Conservation (phyloP, 1,284 basidiomycete genomes). For the Cerrena zonata region DNA sequence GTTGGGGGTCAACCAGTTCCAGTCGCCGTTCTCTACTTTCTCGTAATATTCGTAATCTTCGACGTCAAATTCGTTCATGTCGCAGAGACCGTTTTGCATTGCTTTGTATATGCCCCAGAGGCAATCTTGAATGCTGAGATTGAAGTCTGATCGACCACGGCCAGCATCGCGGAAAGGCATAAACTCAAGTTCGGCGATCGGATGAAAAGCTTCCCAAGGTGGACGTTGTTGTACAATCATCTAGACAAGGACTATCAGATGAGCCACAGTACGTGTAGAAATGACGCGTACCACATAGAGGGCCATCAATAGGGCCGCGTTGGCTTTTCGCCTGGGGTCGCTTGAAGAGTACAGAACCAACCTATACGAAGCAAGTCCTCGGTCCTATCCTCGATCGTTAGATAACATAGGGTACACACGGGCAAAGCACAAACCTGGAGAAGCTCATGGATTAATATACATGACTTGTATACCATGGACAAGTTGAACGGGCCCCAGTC, state of each 20-base stretch:
- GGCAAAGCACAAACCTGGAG: slow-evolving; percentile 56
- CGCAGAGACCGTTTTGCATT: slow-evolving; percentile 81
- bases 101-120: slow-evolving; percentile 96
- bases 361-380: slow-evolving; percentile 58
- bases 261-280: slow-evolving; percentile 6
- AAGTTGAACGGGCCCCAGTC: slow-evolving; percentile 94
- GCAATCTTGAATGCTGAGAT: slow-evolving; percentile 87
- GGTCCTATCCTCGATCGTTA: slow-evolving; percentile 46
- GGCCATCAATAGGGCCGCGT: slow-evolving; percentile 87
- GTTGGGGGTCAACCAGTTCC: slow-evolving; percentile 91
- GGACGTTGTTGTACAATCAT: slow-evolving; percentile 88
- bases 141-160: slow-evolving; percentile 87
- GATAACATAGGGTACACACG: slow-evolving; percentile 9
- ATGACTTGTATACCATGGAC: slow-evolving; percentile 89
- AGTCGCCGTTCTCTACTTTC: slow-evolving; percentile 94
- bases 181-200: slow-evolving; percentile 85
- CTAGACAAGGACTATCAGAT: slow-evolving; percentile 35
- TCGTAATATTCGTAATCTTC: slow-evolving; percentile 92
- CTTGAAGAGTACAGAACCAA: slow-evolving; percentile 87
- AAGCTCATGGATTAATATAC: slow-evolving; percentile 85
- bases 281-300: slow-evolving; percentile 72
- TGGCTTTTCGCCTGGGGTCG: slow-evolving; percentile 84
- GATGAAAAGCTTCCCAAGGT: slow-evolving; percentile 94
- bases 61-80: slow-evolving; percentile 86
- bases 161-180: slow-evolving; percentile 96